A percentile compares a stretch with the other conserved stretches of the same genome.
These are phyloP conservation scores for Termitomyces sp. DNA, from an alignment of 768 basidiomycete genomes.

Conservation along the genomic window DNA sequence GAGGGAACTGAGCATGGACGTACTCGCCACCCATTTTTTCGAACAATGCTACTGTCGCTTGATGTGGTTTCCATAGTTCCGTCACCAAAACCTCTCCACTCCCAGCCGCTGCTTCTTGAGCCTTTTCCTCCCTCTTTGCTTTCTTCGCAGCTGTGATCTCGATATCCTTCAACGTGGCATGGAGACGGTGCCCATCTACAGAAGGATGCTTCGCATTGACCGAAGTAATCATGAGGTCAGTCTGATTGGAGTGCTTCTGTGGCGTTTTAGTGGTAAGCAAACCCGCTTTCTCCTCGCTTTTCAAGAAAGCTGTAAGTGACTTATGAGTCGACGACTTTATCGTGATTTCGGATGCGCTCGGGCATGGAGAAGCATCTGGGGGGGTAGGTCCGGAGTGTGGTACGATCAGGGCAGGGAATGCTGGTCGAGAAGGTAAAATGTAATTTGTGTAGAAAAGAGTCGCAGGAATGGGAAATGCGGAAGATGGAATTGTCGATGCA, in stretches of 20 bases:
- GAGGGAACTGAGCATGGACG: constrained; percentile 20
- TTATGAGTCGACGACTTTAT: constrained; percentile 82
- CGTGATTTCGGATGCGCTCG: constrained; percentile 46
- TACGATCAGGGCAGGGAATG: constrained; percentile 45
- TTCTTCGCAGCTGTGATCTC: constrained; percentile 63
- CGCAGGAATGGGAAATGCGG: constrained; percentile 71
- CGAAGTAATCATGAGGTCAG: constrained; percentile 50
- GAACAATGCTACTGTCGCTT: constrained; percentile 54
- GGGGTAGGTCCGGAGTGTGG: constrained; percentile 18
- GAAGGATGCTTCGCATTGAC: constrained; percentile 57
- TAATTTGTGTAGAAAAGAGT: constrained; percentile 74
- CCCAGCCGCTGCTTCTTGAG: constrained; percentile 38
- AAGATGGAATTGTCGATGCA: constrained; percentile 38
- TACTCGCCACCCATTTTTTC: constrained; percentile 61
- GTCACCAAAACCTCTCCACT: constrained; percentile 51
- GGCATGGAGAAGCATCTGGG: constrained; percentile 27
- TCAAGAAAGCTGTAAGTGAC: constrained; percentile 79
- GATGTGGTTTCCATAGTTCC: constrained; percentile 78
- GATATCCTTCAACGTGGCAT: constrained; percentile 62
- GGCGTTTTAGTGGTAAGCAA: constrained; percentile 70
- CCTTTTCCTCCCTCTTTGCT: constrained; percentile 50
- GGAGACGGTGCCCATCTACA: constrained; percentile 46
- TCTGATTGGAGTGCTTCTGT: constrained; percentile 42
- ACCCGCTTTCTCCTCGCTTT: constrained; percentile 67
- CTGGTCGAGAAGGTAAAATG: constrained; percentile 78